Evolutionary conservation across 768 basidiomycete species (phyloP).

Genomic region (Scleroderma bovista): DNA sequence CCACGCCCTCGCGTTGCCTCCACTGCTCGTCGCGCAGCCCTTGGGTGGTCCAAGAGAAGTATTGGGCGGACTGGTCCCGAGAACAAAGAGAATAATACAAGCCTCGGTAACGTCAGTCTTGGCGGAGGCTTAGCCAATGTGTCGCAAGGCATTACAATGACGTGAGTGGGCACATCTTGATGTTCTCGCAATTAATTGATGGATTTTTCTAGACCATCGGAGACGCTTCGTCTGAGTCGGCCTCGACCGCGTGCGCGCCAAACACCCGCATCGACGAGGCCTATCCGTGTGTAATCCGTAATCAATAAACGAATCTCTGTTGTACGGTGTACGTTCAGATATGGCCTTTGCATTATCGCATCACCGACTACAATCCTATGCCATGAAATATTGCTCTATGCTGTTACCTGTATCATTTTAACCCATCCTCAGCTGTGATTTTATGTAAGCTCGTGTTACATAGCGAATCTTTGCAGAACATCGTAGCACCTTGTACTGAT

Average conservation of each 20-base stretch:
- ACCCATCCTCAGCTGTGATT: neutral
- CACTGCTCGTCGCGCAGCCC: slow-evolving; percentile 47
- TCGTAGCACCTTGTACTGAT: neutral
- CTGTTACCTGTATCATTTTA: slow-evolving; percentile 17
- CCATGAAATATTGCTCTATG: slow-evolving; percentile 30
- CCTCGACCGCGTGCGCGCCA: slow-evolving; percentile 42
- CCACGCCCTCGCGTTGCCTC: slow-evolving; percentile 50
- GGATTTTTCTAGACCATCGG: slow-evolving; percentile 29
- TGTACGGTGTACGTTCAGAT: neutral
- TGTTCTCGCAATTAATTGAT: neutral
- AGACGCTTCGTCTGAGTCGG: slow-evolving; percentile 39
- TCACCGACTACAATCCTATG: slow-evolving; percentile 13
- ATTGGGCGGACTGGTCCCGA: slow-evolving; percentile 46
- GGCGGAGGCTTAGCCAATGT: slow-evolving; percentile 8
- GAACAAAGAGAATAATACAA: slow-evolving; percentile 47
- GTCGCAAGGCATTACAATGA: slow-evolving; percentile 39
- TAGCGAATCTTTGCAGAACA: neutral
- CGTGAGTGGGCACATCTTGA: slow-evolving; percentile 38
- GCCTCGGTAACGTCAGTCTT: slow-evolving; percentile 3
- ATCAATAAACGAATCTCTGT: neutral
- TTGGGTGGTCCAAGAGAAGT: slow-evolving; percentile 64
- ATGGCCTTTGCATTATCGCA: neutral
- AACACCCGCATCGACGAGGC: slow-evolving; percentile 26
- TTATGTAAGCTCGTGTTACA: neutral
- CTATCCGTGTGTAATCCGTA: slow-evolving; percentile 23